Evolutionary conservation across 257 asterid genomes (phyloP).

Genomic region (Rauvolfia tetraphylla): DNA sequence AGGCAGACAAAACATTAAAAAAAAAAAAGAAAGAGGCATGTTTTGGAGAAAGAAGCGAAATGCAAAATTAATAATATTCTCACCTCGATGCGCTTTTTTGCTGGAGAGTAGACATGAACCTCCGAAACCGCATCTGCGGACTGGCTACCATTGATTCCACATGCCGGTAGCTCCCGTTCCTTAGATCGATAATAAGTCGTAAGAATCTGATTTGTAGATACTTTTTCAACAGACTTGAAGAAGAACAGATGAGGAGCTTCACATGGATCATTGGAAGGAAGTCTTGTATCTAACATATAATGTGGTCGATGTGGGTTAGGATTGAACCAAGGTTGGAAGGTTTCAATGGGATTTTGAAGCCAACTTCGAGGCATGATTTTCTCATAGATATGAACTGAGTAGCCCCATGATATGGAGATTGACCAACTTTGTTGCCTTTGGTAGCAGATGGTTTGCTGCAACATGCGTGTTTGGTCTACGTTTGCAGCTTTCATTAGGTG

Average conservation of each 20-base stretch:
- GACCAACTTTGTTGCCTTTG: slow-evolving; percentile 50
- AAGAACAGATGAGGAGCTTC: slow-evolving; percentile 13
- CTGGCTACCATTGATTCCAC: not conserved
- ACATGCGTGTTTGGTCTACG: slow-evolving; percentile 56
- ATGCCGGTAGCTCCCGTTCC: not conserved
- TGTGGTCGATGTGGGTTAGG: slow-evolving; percentile 27
- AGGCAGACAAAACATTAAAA: too few relatives aligned
- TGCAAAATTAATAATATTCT: too few relatives aligned
- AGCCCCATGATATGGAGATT: slow-evolving; percentile 80
- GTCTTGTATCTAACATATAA: slow-evolving; percentile 47
- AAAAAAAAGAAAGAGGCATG: too few relatives aligned
- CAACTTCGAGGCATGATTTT: slow-evolving; percentile 44
- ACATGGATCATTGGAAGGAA: slow-evolving; percentile 3
- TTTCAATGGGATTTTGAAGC: slow-evolving; percentile 58
- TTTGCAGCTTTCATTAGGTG: slow-evolving; percentile 77
- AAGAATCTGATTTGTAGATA: not conserved
- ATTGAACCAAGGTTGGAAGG: slow-evolving; percentile 40
- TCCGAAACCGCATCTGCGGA: slow-evolving; percentile 2
- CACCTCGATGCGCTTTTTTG: not conserved
- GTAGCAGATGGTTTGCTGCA: slow-evolving; percentile 74
- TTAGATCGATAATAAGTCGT: not conserved
- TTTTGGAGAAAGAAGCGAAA: too few relatives aligned
- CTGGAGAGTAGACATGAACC: slow-evolving; percentile 1
- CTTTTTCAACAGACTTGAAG: not conserved
- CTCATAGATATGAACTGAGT: slow-evolving; percentile 62